Percentiles rank a stretch among this genome's conserved stretches.
Evolutionary conservation across 2,329 filamentous ascomycete species (phyloP).

Genomic region (Rutstroemia sp.): DNA sequence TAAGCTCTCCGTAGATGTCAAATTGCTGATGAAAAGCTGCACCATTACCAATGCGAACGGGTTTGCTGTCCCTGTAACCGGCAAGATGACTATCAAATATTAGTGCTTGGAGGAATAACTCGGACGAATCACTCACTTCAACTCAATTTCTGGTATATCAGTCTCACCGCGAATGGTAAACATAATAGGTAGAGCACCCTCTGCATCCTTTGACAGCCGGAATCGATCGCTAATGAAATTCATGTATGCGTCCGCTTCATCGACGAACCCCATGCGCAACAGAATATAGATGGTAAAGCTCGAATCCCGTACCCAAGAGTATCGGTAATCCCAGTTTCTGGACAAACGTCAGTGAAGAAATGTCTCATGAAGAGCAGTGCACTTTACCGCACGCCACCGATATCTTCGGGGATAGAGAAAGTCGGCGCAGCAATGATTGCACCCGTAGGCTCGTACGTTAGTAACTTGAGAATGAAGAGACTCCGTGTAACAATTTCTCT

Average conservation of each 20-base stretch:
- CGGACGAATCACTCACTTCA: slow-evolving; percentile 32
- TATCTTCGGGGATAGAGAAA: slow-evolving; percentile 68
- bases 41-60: slow-evolving; percentile 70
- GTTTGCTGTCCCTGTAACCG: slow-evolving; percentile 62
- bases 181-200: slow-evolving; percentile 69
- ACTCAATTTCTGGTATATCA: slow-evolving; percentile 63
- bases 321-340: slow-evolving; percentile 66
- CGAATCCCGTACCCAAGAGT: slow-evolving; percentile 69
- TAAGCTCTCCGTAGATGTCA: slow-evolving; percentile 72
- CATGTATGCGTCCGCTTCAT: slow-evolving; percentile 73
- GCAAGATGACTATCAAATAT: slow-evolving; percentile 48
- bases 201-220: slow-evolving; percentile 48
- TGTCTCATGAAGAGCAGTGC: neutral
- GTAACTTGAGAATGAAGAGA: slow-evolving; percentile 66
- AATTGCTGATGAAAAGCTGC: slow-evolving; percentile 71
- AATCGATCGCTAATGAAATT: slow-evolving; percentile 69
- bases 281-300: slow-evolving; percentile 75
- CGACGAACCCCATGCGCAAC: slow-evolving; percentile 65
- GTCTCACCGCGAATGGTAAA: slow-evolving; percentile 71
- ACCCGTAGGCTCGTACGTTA: slow-evolving; percentile 72
- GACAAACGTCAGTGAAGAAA: slow-evolving; percentile 1
- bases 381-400: slow-evolving; percentile 50
- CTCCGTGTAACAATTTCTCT: slow-evolving; percentile 64
- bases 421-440: slow-evolving; percentile 72
- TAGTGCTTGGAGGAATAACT: neutral